These are phyloP conservation scores for Eutrema japonicum DNA, from an alignment of 345 rosid species.

Conservation along the genomic window DNA sequence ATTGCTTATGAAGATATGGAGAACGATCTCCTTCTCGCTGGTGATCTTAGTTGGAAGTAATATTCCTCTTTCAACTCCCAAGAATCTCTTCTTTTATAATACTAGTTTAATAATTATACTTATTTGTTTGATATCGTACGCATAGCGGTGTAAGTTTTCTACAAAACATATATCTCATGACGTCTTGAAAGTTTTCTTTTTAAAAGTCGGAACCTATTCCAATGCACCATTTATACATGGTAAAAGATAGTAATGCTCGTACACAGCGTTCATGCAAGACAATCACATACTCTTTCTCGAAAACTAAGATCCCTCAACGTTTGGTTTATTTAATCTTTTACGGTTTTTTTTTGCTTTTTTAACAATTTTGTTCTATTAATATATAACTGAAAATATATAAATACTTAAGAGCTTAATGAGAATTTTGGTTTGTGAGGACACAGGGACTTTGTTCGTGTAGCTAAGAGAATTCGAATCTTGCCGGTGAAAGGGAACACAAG, in stretches of 20 bases:
- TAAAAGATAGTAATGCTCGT: not conserved
- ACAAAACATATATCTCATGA: not conserved
- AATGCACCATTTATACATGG: not conserved
- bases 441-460: slow-evolving; percentile 93
- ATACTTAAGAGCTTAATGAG: slow-evolving; percentile 20
- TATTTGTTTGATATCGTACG: not conserved
- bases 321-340: not conserved
- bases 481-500: slow-evolving; percentile 71
- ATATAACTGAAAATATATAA: slow-evolving; percentile 2
- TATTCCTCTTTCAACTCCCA: slow-evolving; percentile 18
- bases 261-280: slow-evolving; percentile 19
- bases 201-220: no score
- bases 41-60: slow-evolving; percentile 93
- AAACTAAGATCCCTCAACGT: not conserved
- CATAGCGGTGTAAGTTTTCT: not conserved
- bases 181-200: not conserved
- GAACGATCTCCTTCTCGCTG: slow-evolving; percentile 91
- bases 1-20: slow-evolving; percentile 91
- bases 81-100: not conserved
- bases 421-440: slow-evolving; percentile 24
- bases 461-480: slow-evolving; percentile 83
- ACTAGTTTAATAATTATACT: slow-evolving; percentile 10
- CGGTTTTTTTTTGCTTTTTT: not conserved
- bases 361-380: not conserved
- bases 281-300: not conserved